Evolutionary conservation across 768 basidiomycete species (phyloP).

Genomic region (Pulveroboletus frians): DNA sequence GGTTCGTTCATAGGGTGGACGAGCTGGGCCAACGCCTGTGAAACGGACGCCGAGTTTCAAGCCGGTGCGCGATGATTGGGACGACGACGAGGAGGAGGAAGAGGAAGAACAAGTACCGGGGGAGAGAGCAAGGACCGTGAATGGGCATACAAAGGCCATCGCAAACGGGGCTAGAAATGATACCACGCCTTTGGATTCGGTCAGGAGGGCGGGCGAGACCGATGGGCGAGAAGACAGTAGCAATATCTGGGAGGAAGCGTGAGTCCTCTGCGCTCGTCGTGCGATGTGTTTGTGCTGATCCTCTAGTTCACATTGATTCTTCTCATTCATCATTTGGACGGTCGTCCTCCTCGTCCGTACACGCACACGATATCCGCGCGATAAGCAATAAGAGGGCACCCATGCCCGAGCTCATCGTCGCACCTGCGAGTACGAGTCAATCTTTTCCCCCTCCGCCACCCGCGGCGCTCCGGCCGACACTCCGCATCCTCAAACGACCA

Average conservation of each 20-base stretch:
- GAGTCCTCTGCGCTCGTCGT: constrained; percentile 26
- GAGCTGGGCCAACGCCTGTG: background rate
- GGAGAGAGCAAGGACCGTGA: too few species aligned
- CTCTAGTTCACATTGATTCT: constrained; percentile 3
- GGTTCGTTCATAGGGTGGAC: constrained; percentile 4
- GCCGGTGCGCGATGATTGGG: constrained; percentile 51
- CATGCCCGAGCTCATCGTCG: constrained; percentile 61
- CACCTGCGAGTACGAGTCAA: constrained; percentile 34
- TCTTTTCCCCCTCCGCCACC: constrained; percentile 45
- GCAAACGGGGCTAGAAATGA: background rate
- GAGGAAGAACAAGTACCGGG: background rate
- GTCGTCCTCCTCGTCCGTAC: background rate
- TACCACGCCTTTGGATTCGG: background rate
- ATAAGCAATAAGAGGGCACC: constrained; percentile 50
- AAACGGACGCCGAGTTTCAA: constrained; percentile 2
- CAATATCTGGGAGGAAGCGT: constrained; percentile 70
- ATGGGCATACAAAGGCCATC: background rate
- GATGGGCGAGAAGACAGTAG: constrained; percentile 31
- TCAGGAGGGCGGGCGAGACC: background rate
- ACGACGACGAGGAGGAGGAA: constrained; percentile 39
- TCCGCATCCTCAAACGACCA: constrained; percentile 73
- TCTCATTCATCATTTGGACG: background rate
- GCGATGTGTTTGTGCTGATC: constrained; percentile 9
- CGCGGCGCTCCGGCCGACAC: constrained; percentile 53
- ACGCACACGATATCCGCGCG: background rate